These are phyloP conservation scores for Termitomyces sp. DNA, from an alignment of 1,284 basidiomycete species.

Conservation along the genomic window DNA sequence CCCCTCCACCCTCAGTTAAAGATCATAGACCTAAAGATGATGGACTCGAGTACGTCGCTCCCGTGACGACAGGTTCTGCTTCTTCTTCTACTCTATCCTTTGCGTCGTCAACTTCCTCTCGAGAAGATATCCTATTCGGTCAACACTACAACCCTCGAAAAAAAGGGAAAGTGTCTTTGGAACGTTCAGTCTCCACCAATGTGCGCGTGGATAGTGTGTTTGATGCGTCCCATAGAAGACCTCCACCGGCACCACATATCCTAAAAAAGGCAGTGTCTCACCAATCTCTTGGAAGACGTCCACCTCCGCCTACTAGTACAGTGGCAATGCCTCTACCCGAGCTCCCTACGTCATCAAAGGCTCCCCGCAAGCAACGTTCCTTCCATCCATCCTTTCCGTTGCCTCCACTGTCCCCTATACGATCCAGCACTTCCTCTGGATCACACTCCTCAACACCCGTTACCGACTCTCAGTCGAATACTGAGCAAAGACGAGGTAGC, in stretches of 20 bases:
- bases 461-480: slow-evolving; percentile 17
- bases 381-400: slow-evolving; percentile 41
- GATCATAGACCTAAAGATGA: slow-evolving; percentile 20
- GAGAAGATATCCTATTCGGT: slow-evolving; percentile 23
- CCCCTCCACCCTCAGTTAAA: slow-evolving; percentile 32
- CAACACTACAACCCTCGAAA: slow-evolving; percentile 21
- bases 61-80: slow-evolving; percentile 23
- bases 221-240: not conserved
- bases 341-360: slow-evolving; percentile 23
- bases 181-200: slow-evolving; percentile 17
- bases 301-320: slow-evolving; percentile 19
- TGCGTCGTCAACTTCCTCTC: slow-evolving; percentile 34
- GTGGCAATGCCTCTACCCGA: slow-evolving; percentile 22
- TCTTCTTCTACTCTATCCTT: slow-evolving; percentile 42
- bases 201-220: slow-evolving; percentile 11
- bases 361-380: slow-evolving; percentile 41
- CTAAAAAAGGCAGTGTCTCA: slow-evolving; percentile 58
- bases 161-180: slow-evolving; percentile 22
- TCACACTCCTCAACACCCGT: slow-evolving; percentile 21
- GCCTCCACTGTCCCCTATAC: slow-evolving; percentile 35
- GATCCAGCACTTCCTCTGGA: slow-evolving; percentile 26
- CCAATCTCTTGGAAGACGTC: slow-evolving; percentile 42
- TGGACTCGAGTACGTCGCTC: slow-evolving; percentile 18
- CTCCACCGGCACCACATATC: slow-evolving; percentile 30
- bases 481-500: slow-evolving; percentile 30